phyloP scores from a whole-genome alignment of 2,329 filamentous ascomycete genomes.

The Pestalotiopsis fici region DNA sequence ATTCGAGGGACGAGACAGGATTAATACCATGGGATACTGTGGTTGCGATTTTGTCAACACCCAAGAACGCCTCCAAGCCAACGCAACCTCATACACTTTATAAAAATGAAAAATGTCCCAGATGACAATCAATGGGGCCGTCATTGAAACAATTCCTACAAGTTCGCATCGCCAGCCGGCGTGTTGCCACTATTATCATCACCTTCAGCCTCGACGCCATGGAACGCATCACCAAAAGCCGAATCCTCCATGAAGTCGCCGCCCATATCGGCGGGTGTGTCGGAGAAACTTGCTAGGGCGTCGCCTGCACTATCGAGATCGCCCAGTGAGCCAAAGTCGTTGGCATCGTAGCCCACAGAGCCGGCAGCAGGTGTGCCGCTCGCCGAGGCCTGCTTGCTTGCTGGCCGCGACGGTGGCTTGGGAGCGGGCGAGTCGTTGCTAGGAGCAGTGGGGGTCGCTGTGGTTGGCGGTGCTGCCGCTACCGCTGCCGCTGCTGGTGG shows the following conservation, averaged over 20 bases:
- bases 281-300: slow-evolving; percentile 65
- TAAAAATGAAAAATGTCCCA: no score
- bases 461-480: slow-evolving; percentile 18
- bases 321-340: slow-evolving; percentile 64
- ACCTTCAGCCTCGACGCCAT: slow-evolving; percentile 50
- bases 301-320: slow-evolving; percentile 73
- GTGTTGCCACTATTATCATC: slow-evolving; percentile 26
- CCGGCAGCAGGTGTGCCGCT: slow-evolving; percentile 42
- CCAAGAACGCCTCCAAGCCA: neutral
- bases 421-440: slow-evolving; percentile 1
- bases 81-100: neutral
- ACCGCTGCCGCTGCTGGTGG: slow-evolving; percentile 6
- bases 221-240: slow-evolving; percentile 83
- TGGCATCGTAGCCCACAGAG: slow-evolving; percentile 44
- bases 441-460: slow-evolving; percentile 12
- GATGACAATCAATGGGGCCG: no score
- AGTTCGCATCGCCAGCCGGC: slow-evolving; percentile 24
- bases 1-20: neutral
- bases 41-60: neutral
- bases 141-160: slow-evolving; percentile 20
- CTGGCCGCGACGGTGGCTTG: slow-evolving; percentile 15
- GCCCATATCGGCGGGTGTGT: slow-evolving; percentile 54
- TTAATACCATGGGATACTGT: neutral
- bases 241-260: slow-evolving; percentile 70
- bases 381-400: slow-evolving; percentile 41